Base-by-base conservation (phyloP, 225 moss, liverwort and hornwort species). In the Anthoceros angustus region DNA sequence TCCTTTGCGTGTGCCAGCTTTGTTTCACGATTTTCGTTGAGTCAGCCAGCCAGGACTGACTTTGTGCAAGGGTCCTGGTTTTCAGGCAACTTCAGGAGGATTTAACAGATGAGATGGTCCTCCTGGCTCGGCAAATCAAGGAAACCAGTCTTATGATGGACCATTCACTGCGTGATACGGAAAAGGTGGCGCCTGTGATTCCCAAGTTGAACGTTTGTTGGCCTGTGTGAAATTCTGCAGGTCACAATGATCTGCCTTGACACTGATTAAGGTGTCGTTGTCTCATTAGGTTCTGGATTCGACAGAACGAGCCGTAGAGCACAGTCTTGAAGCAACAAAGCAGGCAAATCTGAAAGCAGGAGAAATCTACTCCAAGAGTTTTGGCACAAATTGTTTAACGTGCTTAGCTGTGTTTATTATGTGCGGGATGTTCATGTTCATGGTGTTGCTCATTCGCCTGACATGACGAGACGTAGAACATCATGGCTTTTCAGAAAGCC, bases 91-190 rank as follows among this genome's bases (percentile, higher is more conserved):
- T 98, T 6, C 95, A 98, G 72, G 92, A 89, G 64, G 80, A 88
- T 41, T 68, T 98, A 68, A 98, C 92, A 64, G 89, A 87, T 66
- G 95, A 98, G 74, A 87, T 98, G 95, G 85, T 88, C 60, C 23
- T 49, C 39, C 68, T 87, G 50, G 86, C 95, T 9, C 82, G 82
- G 55, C 89, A 98, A 67, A 72, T 98, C 63, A 98, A 89, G 82
- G 85, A 89, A 61, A 77, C 81, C 61, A 98, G 95, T 69, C 72
- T 89, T 68, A 25, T 82, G 64, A 92, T 98, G 95, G 92, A 92
- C 61, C 74, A 78, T 62, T 82, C 88, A 23, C 80, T 98, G 43
- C 86, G 78, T 63, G 95, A 92, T 8, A 92, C 92, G 14, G 95
- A 85, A 26, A 62, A 86, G 40, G 79, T 86, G n/a, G 55, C 23